These are phyloP conservation scores for Limonomyces culmigenus DNA, from an alignment of 1,284 basidiomycete species.

Conservation along the genomic window DNA sequence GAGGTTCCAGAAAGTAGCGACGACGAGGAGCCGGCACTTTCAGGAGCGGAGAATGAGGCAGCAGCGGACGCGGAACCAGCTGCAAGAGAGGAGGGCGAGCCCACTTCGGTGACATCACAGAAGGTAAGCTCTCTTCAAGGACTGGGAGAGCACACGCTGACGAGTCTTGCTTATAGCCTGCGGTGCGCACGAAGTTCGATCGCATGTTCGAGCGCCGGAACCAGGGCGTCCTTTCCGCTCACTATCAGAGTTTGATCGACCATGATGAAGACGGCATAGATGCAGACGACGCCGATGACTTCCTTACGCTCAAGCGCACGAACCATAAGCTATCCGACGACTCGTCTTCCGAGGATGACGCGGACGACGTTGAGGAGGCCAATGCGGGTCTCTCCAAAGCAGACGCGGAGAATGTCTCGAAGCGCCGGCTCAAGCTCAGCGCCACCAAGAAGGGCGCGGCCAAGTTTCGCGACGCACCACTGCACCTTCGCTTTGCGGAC, in stretches of 20 bases:
- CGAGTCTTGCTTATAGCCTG: neutral
- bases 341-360: too few relatives aligned
- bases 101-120: neutral
- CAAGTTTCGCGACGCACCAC: slow-evolving; percentile 31
- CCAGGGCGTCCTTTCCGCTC: slow-evolving; percentile 82
- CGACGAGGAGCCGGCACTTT: slow-evolving; percentile 3
- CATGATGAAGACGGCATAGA: slow-evolving; percentile 29
- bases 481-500: slow-evolving; percentile 76
- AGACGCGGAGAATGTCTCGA: slow-evolving; percentile 29
- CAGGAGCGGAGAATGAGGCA: neutral
- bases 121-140: slow-evolving; percentile 5
- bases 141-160: neutral
- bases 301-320: slow-evolving; percentile 84
- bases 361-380: too few relatives aligned
- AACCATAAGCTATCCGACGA: slow-evolving; percentile 59
- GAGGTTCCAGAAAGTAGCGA: slow-evolving; percentile 15
- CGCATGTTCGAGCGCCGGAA: slow-evolving; percentile 97
- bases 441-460: slow-evolving; percentile 65
- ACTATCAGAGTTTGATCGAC: slow-evolving; percentile 82
- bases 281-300: slow-evolving; percentile 60
- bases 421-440: slow-evolving; percentile 53
- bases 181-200: slow-evolving; percentile 88
- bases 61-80: neutral
- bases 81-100: too few relatives aligned
- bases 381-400: slow-evolving; percentile 9